Conservation (phyloP, 768 basidiomycete genomes). For the Tylopilus balloui region DNA sequence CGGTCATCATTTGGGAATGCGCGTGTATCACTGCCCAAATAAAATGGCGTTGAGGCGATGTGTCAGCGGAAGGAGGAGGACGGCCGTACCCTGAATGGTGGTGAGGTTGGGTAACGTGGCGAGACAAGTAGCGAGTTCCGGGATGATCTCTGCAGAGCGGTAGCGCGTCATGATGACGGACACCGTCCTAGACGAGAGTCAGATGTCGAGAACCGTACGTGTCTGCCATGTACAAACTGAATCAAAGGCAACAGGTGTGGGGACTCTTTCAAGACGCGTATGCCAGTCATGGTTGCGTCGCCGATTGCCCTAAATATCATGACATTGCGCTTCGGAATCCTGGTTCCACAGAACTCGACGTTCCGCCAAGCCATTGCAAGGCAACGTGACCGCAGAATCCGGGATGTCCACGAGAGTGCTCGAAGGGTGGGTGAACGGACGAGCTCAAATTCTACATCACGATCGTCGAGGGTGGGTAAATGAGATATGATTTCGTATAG, state of each 20-base stretch:
- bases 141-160: neutral
- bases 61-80: neutral
- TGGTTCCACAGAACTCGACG: conserved; percentile 1
- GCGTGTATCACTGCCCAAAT: conserved; percentile 4
- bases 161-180: neutral
- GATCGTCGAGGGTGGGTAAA: conserved; percentile 3
- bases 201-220: neutral
- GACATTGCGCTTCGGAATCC: neutral
- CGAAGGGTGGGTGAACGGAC: neutral
- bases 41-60: neutral
- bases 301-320: neutral
- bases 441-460: neutral
- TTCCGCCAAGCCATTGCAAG: conserved; percentile 14
- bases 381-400: conserved; percentile 9
- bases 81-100: conserved; percentile 2
- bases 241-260: conserved; percentile 2
- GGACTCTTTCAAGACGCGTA: neutral
- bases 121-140: conserved; percentile 5
- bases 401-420: conserved; percentile 5
- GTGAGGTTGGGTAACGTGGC: conserved; percentile 5
- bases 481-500: conserved; percentile 9
- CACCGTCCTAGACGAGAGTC: neutral
- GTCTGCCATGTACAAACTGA: neutral
- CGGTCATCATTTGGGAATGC: neutral
- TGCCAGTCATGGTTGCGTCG: neutral